Evolutionary conservation across 257 asterid species (phyloP).

Genomic region (Galeopsis tetrahit): DNA sequence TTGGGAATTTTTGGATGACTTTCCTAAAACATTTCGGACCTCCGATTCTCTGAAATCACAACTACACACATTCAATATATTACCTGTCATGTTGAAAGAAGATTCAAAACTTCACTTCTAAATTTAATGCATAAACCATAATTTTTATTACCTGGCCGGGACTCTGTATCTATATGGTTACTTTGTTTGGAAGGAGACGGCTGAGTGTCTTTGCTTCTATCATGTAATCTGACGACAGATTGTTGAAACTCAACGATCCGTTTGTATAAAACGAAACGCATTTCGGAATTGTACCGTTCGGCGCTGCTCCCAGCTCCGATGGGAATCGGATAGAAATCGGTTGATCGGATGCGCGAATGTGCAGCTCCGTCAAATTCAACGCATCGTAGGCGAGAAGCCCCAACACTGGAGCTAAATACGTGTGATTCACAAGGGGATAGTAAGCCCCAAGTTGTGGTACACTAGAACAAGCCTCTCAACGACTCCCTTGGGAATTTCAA

Average conservation of each 20-base stretch:
- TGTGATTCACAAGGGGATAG: slow-evolving; percentile 53
- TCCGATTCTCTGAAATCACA: too few relatives aligned
- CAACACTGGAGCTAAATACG: slow-evolving; percentile 59
- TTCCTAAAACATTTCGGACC: too few relatives aligned
- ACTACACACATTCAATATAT: too few relatives aligned
- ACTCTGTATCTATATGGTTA: too few relatives aligned
- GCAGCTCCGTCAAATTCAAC: slow-evolving; percentile 47
- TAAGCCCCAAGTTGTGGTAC: slow-evolving; percentile 64
- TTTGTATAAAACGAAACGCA: slow-evolving; percentile 57
- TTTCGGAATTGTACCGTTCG: slow-evolving; percentile 49
- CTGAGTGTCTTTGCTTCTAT: too few relatives aligned
- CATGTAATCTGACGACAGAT: slow-evolving; percentile 42
- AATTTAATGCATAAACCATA: too few relatives aligned
- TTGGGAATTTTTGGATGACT: too few relatives aligned
- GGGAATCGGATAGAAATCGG: slow-evolving; percentile 64
- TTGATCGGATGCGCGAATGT: slow-evolving; percentile 44
- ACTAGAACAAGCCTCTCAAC: slow-evolving; percentile 71
- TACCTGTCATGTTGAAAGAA: too few relatives aligned
- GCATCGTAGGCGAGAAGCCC: slow-evolving; percentile 80
- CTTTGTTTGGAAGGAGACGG: too few relatives aligned
- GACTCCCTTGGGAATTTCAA: slow-evolving; percentile 58
- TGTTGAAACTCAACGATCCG: slow-evolving; percentile 54
- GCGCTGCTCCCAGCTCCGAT: slow-evolving; percentile 38
- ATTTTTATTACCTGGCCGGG: too few relatives aligned
- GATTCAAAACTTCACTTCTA: too few relatives aligned